Evolutionary conservation across 1,284 basidiomycete genomes (phyloP), one percentile per base, ranked within the genome.

Genomic region (Pyrrhoderma lamaoense): DNA sequence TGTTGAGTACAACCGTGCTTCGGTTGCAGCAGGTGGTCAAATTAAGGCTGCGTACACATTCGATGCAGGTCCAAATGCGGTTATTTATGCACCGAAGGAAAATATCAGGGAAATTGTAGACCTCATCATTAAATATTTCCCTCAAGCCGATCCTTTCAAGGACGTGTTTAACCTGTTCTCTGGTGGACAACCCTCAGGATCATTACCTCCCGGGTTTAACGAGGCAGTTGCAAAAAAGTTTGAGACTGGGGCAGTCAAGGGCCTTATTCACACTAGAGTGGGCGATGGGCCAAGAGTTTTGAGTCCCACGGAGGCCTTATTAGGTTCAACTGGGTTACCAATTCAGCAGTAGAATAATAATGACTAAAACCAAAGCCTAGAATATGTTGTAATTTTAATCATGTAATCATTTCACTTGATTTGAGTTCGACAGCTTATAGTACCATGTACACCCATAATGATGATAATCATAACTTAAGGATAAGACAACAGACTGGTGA

Each of bases 1-100:
- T 57, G 87, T 91, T 53, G 96, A 98, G 70, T 84, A 94, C 72
- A 99, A 99, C 72, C 80, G 94, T n/a, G 74, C 89, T 35, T 77
- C 82, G 2, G 65, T 84, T 42, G 80, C 70, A 42, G 68, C 69
- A 8, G 81, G 82, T 0, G 74, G 79, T 1, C 77, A 80, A 54
- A 72, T 82, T 64, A 82, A 90, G 62, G 94, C 90, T 0, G 95
- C 94, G 35, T 99, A 99, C 73, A 99, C 96, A 4, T 99, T 90
- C 65, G 96, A 99, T 62, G 96, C 95, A 0, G 95, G 95, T 36
- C 96, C 96, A 31, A 99, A 99, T 70, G 95, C 95, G 1, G 96
- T 99, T 61, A 93, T 99, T 62, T 99, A 99, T 69, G 80, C 93
- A 0, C 79, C 81, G 18, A 77, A 87, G 64, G 75, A 80, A 60